A percentile compares a stretch with the other conserved stretches of the same genome.
Conservation (phyloP, 2,329 filamentous ascomycete genomes). For the Sordariomycetes sp. region DNA sequence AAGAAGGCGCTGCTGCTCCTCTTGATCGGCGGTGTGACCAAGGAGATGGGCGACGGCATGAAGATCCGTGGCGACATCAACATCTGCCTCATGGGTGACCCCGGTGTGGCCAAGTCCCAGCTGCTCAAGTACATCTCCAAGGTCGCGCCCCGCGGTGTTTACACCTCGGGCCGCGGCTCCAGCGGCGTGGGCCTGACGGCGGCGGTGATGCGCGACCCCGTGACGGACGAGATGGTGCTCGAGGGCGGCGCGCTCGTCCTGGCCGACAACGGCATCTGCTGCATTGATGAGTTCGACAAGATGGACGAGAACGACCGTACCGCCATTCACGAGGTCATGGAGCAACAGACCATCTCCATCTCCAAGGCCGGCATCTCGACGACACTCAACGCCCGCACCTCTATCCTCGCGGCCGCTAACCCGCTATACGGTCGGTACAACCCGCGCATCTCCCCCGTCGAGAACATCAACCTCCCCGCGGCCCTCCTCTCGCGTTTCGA, state of each 20-base stretch:
- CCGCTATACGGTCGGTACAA: conserved; percentile 97
- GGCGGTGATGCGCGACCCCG: conserved; percentile 71
- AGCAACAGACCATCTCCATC: conserved; percentile 77
- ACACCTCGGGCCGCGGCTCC: conserved; percentile 70
- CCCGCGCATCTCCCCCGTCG: conserved; percentile 88
- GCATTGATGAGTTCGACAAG: conserved; percentile 81
- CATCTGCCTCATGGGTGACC: conserved; percentile 97
- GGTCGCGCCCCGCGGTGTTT: conserved; percentile 84
- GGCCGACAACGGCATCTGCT: conserved; percentile 75
- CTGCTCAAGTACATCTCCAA: conserved; percentile 97
- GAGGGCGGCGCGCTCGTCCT: conserved; percentile 70
- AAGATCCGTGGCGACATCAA: conserved; percentile 98
- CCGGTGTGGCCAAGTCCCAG: conserved; percentile 98
- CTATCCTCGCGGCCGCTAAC: conserved; percentile 91
- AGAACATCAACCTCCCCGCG: conserved; percentile 98
- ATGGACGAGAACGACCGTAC: conserved; percentile 78
- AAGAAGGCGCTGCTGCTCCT: conserved; percentile 96
- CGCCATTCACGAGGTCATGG: conserved; percentile 80
- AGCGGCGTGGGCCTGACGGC: conserved; percentile 73
- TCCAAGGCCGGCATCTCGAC: conserved; percentile 60
- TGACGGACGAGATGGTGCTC: conserved; percentile 74
- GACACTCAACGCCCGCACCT: conserved; percentile 89
- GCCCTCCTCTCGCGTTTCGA: conserved; percentile 95
- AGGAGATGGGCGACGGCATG: conserved; percentile 97
- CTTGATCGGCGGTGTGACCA: conserved; percentile 89